Evolutionary conservation across 1,284 basidiomycete species (phyloP), one percentile per base, ranked within the genome.

Genomic region (Apiotrichum gracile): DNA sequence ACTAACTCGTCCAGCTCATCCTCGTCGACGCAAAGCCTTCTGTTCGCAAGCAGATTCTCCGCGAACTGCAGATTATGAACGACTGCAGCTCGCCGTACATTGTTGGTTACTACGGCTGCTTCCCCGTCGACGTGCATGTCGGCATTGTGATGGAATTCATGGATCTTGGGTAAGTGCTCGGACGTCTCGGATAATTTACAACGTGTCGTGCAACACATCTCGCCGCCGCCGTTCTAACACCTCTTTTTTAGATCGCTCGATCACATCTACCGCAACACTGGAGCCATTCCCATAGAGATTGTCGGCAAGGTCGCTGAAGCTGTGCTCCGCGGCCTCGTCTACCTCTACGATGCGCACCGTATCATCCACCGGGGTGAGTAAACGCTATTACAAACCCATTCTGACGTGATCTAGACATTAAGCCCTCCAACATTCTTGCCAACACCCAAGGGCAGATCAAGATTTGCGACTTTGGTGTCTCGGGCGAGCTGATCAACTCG

Each of bases 61-160:
- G 94, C 53, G 94, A 98, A 70, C 80, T 98, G 52, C 93, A 98
- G 70, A 97, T 99, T 77, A 90, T 98, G 87, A 91, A 97, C 74
- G 89, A 97, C 71, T 98, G 96, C 76, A 81, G 87, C 61, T 96
- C 90, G 4, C 82, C 82, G 24, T 90, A 91, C 77, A 99, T 98
- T 69, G 88, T 98, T 64, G 91, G 87, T 2, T 97, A 94, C 77
- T 97, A 88, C 69, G 94, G 96, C 58, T 94, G 96, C 26, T 98
- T 91, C 78, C 80, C 97, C 40, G 85, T 86, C 13, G 94, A 98
- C 69, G 92, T 94, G 13, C 96, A 97, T 65, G 94, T 99, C 67
- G 97, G 92, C 75, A 93, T 98, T 61, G 97, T 93, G 75, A 97
- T 98, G 87, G 94, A 99, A 70, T 90, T 80, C 73, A 93, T 93